Evolutionary conservation across 1,284 basidiomycete genomes (phyloP).

Genomic region (Moniliella sp.): DNA sequence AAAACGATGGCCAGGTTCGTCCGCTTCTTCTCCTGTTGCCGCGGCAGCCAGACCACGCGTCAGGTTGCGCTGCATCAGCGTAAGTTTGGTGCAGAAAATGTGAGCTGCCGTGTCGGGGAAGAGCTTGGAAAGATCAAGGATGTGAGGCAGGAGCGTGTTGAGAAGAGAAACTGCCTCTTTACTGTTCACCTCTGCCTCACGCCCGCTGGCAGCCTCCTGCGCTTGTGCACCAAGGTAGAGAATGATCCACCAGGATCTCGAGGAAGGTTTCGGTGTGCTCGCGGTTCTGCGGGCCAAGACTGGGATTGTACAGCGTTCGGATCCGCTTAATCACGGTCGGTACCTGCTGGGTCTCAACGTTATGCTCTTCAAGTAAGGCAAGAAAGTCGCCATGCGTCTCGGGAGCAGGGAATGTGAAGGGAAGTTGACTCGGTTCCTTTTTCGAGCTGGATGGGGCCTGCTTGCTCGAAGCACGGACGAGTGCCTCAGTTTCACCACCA

Average conservation of each 20-base stretch:
- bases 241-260: conserved; percentile 74
- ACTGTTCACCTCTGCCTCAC: conserved; percentile 33
- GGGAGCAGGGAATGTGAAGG: conserved; percentile 79
- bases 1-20: conserved; percentile 65
- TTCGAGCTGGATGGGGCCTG: neutral
- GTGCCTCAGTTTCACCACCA: neutral
- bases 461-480: conserved; percentile 1
- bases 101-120: conserved; percentile 62
- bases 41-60: conserved; percentile 52
- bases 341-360: conserved; percentile 41
- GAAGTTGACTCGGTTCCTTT: conserved; percentile 37
- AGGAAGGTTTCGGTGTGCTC: conserved; percentile 46
- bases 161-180: conserved; percentile 47
- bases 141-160: conserved; percentile 54
- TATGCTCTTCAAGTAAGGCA: conserved; percentile 50
- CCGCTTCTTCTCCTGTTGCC: conserved; percentile 40
- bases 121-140: conserved; percentile 54
- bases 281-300: conserved; percentile 72
- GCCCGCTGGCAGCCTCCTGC: conserved; percentile 1
- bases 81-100: conserved; percentile 60
- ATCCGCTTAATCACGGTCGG: conserved; percentile 73
- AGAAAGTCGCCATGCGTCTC: conserved; percentile 66
- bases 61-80: conserved; percentile 83
- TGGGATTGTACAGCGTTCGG: conserved; percentile 70
- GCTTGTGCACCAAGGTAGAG: conserved; percentile 39